phyloP scores from a whole-genome alignment of 2,329 filamentous ascomycete species.

The Apiospora rasikravindrae region DNA sequence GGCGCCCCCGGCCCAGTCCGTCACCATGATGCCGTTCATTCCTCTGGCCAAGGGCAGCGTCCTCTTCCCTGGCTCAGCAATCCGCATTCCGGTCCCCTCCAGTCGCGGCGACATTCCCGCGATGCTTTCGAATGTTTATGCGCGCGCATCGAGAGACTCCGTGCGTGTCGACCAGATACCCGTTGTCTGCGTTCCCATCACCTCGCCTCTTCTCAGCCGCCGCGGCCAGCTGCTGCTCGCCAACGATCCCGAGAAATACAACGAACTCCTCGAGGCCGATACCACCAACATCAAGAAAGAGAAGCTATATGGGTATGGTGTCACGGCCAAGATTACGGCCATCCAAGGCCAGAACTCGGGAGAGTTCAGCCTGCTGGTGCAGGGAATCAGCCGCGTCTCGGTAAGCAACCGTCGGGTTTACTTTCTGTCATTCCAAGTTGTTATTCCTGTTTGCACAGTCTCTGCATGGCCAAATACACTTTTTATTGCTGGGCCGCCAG shows the following conservation, averaged over 20 bases:
- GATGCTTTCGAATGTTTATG: conserved; percentile 84
- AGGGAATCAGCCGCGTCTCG: conserved; percentile 79
- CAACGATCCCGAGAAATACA: conserved; percentile 60
- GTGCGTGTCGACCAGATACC: conserved; percentile 71
- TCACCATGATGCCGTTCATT: conserved; percentile 72
- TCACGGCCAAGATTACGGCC: conserved; percentile 77
- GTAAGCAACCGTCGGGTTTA: conserved; percentile 24
- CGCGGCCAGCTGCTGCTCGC: conserved; percentile 79
- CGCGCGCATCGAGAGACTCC: conserved; percentile 71
- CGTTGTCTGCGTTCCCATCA: conserved; percentile 86
- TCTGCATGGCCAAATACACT: too few relatives aligned
- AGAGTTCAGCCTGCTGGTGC: conserved; percentile 84
- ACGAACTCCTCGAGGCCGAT: conserved; percentile 56
- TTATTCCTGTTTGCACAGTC: not conserved
- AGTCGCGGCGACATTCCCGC: conserved; percentile 87
- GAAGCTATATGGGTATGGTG: conserved; percentile 84
- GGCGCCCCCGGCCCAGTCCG: conserved; percentile 41
- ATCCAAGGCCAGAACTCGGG: conserved; percentile 76
- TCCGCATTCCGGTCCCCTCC: conserved; percentile 81
- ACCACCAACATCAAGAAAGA: conserved; percentile 65
- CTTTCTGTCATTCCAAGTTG: too few relatives aligned
- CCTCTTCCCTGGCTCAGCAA: conserved; percentile 82
- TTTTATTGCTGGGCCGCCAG: not conserved
- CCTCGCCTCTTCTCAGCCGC: conserved; percentile 73
- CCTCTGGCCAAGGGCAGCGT: conserved; percentile 81